These are phyloP conservation scores for Daldinia bambusicola DNA, from an alignment of 495 filamentous ascomycete species.

Conservation along the genomic window DNA sequence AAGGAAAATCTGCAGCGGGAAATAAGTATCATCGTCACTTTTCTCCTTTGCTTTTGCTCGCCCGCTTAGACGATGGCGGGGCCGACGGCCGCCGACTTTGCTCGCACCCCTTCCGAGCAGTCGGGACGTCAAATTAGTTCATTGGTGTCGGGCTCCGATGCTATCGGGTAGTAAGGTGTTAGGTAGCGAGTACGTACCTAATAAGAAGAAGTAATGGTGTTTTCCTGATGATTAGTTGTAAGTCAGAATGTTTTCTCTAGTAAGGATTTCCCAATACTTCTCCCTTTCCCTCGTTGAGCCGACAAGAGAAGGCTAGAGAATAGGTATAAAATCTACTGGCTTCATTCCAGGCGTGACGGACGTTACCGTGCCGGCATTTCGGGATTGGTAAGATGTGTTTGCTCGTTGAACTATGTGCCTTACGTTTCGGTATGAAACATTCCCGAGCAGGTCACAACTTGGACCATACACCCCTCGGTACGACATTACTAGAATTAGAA, in stretches of 20 bases:
- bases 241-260: background rate
- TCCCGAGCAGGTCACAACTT: constrained; percentile 5
- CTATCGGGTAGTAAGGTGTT: constrained; percentile 1
- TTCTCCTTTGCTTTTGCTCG: background rate
- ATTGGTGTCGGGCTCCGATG: constrained; percentile 12
- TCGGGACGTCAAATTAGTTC: constrained; percentile 33
- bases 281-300: too few species aligned
- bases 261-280: background rate
- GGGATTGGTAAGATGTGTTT: constrained; percentile 21
- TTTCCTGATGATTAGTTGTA: constrained; percentile 17
- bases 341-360: background rate
- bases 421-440: constrained; percentile 5
- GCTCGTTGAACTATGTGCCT: constrained; percentile 7
- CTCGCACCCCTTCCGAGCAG: constrained; percentile 25
- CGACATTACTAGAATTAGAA: background rate
- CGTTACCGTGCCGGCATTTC: constrained; percentile 4
- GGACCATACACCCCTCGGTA: constrained; percentile 20
- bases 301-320: background rate
- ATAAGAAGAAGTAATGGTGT: constrained; percentile 8
- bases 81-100: constrained; percentile 3
- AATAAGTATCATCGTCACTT: constrained; percentile 12
- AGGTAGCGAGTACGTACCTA: constrained; percentile 10
- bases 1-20: constrained; percentile 5
- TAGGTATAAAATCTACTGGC: too few species aligned
- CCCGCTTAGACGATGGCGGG: constrained; percentile 4